phyloP scores from a whole-genome alignment of 768 basidiomycete species.

The Naganishia vaughanmartiniae region DNA sequence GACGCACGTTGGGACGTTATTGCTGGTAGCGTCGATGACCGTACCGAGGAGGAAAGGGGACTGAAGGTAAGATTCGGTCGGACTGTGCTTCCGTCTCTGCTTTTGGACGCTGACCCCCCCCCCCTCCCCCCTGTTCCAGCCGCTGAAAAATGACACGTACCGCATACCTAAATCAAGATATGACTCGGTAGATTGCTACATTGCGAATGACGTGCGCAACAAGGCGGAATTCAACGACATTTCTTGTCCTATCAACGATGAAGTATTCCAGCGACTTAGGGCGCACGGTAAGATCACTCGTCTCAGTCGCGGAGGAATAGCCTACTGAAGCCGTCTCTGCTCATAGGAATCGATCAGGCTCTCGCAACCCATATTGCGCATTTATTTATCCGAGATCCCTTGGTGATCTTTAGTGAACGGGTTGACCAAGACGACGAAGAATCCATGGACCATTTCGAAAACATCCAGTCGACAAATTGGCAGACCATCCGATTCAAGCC shows the following conservation, averaged over 20 bases:
- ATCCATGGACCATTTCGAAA: constrained; percentile 97
- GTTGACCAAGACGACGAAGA: constrained; percentile 82
- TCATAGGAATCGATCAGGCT: constrained; percentile 73
- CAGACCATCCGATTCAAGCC: constrained; percentile 98
- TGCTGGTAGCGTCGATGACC: constrained; percentile 95
- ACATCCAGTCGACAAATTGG: constrained; percentile 99
- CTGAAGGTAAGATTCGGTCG: constrained; percentile 59
- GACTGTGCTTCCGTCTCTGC: too few species aligned
- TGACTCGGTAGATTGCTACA: constrained; percentile 90
- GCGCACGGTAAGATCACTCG: constrained; percentile 63
- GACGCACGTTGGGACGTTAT: constrained; percentile 99
- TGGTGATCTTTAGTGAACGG: constrained; percentile 91
- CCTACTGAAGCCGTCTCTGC: not conserved
- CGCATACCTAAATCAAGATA: constrained; percentile 94
- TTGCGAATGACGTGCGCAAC: constrained; percentile 81
- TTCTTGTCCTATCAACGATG: constrained; percentile 70
- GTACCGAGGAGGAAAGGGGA: constrained; percentile 91
- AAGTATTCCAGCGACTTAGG: constrained; percentile 68
- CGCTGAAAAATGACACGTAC: constrained; percentile 69
- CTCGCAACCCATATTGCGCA: constrained; percentile 90
- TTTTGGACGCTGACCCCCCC: not conserved
- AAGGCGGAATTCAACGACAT: constrained; percentile 93
- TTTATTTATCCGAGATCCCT: constrained; percentile 93
- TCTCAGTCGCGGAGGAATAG: not conserved
- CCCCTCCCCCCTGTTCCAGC: constrained; percentile 56